These are phyloP conservation scores for Atkinsonella hypoxylon DNA, from an alignment of 2,329 filamentous ascomycete genomes.

Conservation along the genomic window DNA sequence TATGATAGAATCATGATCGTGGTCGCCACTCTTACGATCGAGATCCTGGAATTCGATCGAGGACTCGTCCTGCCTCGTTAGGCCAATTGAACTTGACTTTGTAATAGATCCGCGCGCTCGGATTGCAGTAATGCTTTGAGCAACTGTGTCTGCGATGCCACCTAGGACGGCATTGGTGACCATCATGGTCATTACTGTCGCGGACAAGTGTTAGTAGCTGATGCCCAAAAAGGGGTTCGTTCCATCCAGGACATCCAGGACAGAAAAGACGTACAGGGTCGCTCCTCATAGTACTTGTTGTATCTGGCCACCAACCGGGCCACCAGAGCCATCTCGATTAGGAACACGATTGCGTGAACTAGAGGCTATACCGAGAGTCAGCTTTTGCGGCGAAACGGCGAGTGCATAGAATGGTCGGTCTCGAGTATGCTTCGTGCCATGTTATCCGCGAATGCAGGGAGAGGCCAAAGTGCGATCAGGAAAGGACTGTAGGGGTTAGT, in stretches of 20 bases:
- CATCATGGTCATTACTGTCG: constrained; percentile 88
- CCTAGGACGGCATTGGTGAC: constrained; percentile 93
- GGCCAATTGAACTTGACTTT: constrained; percentile 39
- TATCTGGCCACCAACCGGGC: constrained; percentile 76
- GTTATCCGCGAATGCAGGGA: not conserved
- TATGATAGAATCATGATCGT: constrained; percentile 53
- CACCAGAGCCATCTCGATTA: constrained; percentile 80
- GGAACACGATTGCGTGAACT: constrained; percentile 70
- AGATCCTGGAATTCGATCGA: constrained; percentile 84
- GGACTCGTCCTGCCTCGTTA: constrained; percentile 55
- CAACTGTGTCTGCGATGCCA: constrained; percentile 91
- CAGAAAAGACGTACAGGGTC: constrained; percentile 51
- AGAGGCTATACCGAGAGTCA: constrained; percentile 52
- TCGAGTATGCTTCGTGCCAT: too few relatives aligned
- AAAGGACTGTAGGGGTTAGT: not conserved
- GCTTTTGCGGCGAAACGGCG: not conserved
- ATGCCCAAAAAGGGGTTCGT: too few relatives aligned
- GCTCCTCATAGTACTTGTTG: constrained; percentile 86
- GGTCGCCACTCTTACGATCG: constrained; percentile 64
- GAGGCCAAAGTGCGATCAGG: not conserved
- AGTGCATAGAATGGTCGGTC: too few relatives aligned
- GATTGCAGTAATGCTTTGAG: constrained; percentile 81
- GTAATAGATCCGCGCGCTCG: constrained; percentile 49
- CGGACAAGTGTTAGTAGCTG: not conserved
- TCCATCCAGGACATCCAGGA: too few relatives aligned